A percentile compares a stretch with the other conserved stretches of the same genome.
Conservation (phyloP, 2,329 filamentous ascomycete genomes). For the Sphaerostilbella broomeana region DNA sequence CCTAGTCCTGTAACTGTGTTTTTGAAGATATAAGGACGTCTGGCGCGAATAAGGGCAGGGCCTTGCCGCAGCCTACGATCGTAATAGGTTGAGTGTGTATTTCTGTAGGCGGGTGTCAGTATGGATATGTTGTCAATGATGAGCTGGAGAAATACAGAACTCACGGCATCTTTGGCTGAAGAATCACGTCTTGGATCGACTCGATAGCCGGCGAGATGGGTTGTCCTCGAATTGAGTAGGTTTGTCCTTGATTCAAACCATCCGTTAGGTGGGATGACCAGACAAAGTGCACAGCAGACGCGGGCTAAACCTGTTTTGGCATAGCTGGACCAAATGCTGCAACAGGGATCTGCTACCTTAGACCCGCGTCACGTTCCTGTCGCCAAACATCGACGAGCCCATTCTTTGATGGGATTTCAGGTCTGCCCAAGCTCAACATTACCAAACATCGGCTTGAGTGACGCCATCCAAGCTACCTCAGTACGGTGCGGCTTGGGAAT, state of each 20-base stretch:
- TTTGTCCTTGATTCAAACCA: too few relatives aligned
- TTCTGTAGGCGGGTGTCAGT: constrained; percentile 22
- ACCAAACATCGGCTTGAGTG: not conserved
- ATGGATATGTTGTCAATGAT: too few relatives aligned
- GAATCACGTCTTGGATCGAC: too few relatives aligned
- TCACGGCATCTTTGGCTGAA: too few relatives aligned
- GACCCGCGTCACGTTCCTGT: constrained; percentile 15
- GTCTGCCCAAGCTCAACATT: constrained; percentile 3
- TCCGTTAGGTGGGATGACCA: too few relatives aligned
- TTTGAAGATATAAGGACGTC: constrained; percentile 85
- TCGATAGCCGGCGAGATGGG: constrained; percentile 15
- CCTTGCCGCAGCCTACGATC: constrained; percentile 79
- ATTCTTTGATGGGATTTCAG: too few relatives aligned
- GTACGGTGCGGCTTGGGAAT: constrained; percentile 2
- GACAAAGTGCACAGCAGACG: too few relatives aligned
- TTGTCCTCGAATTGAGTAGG: too few relatives aligned
- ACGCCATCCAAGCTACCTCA: constrained; percentile 2
- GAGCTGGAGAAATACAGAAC: too few relatives aligned
- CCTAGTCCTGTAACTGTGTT: constrained; percentile 77
- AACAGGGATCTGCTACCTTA: constrained; percentile 9
- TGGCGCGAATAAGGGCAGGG: constrained; percentile 81
- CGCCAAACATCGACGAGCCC: constrained; percentile 13
- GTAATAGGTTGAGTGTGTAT: constrained; percentile 71
- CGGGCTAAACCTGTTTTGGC: too few relatives aligned
- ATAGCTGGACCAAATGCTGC: too few relatives aligned